Conservation (phyloP, 345 rosid genomes). For the Schrenkiella parvula region DNA sequence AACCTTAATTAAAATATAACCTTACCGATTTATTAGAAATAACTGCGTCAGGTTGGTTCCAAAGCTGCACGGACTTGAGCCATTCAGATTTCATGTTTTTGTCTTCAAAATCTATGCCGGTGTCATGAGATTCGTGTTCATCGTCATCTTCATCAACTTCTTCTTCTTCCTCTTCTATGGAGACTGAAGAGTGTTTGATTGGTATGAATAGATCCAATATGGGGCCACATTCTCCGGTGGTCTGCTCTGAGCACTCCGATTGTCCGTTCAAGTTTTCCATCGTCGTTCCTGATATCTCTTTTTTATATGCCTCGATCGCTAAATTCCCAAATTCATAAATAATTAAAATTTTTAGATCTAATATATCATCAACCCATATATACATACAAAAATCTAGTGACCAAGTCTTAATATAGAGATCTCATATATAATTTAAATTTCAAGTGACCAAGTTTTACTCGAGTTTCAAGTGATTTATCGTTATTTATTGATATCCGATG, state of each 20-base stretch:
- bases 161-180: slow-evolving; percentile 38
- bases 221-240: slow-evolving; percentile 57
- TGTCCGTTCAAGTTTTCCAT: slow-evolving; percentile 47
- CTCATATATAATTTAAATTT: too few species aligned
- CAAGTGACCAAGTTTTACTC: too few species aligned
- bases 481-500: too few species aligned
- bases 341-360: not conserved
- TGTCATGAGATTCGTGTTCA: slow-evolving; percentile 42
- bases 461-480: too few species aligned
- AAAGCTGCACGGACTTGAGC: slow-evolving; percentile 95
- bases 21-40: slow-evolving; percentile 10
- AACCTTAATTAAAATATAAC: not conserved
- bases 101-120: slow-evolving; percentile 16
- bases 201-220: slow-evolving; percentile 84
- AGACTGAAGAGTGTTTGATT: slow-evolving; percentile 41
- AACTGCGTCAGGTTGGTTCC: slow-evolving; percentile 53
- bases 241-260: slow-evolving; percentile 85
- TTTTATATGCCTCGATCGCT: slow-evolving; percentile 78
- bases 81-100: slow-evolving; percentile 87
- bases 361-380: not conserved
- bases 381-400: not conserved
- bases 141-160: not conserved
- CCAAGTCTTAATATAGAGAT: not conserved
- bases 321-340: slow-evolving; percentile 21
- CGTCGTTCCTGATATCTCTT: slow-evolving; percentile 66